A percentile compares a stretch with the other conserved stretches of the same genome.
Conservation (phyloP, 164 flowering plant genomes). For the Vitis cinerea region DNA sequence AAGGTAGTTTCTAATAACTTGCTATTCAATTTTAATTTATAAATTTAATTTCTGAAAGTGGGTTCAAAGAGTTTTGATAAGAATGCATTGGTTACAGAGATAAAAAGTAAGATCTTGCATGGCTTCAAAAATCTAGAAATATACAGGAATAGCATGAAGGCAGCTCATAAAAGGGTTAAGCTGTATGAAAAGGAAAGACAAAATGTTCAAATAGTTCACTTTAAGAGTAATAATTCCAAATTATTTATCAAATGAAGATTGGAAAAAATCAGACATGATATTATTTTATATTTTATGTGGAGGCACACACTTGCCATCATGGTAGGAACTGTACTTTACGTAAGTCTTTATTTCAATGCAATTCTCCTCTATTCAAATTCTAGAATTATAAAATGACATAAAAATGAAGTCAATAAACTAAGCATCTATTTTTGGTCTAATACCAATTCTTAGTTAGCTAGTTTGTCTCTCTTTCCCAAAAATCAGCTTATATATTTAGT, state of each 20-base stretch:
- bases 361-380: neutral
- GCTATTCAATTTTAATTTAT: neutral
- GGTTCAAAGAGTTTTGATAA: neutral
- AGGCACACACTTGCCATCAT: neutral
- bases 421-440: too few relatives aligned
- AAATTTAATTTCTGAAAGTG: neutral
- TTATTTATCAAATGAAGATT: neutral
- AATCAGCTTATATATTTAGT: too few relatives aligned
- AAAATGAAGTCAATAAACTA: neutral
- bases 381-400: neutral
- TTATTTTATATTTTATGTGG: neutral
- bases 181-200: neutral
- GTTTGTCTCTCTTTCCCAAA: too few relatives aligned
- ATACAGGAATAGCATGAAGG: too few relatives aligned
- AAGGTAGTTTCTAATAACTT: conserved; percentile 41
- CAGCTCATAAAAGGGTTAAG: neutral
- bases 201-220: neutral
- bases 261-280: neutral
- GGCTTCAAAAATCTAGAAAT: too few relatives aligned
- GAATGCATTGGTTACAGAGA: neutral
- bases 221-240: neutral
- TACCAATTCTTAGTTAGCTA: too few relatives aligned
- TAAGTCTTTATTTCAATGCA: neutral
- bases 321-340: neutral
- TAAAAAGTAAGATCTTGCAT: too few relatives aligned